Base-by-base conservation (phyloP, 2,329 filamentous ascomycete species). In the Aureobasidium sp. region DNA sequence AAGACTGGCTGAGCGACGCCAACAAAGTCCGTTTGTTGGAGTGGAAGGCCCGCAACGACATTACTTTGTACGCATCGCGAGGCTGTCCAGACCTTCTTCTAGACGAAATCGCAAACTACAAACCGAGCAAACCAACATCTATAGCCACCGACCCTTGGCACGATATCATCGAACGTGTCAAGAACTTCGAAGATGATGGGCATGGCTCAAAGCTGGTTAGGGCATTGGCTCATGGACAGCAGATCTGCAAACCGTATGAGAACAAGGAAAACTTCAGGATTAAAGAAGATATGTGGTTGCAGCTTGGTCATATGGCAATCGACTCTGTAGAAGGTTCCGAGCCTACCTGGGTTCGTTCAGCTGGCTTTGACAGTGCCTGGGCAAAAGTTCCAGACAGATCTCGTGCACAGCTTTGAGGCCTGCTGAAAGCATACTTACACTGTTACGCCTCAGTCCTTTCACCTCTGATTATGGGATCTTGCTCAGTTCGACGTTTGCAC, bases 141-240 rank as follows among this genome's bases (percentile, higher is more conserved):
- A 44, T 36, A 59, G 65, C 34, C 64, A 54, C 5, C 69, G 72
- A 71, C 61, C 67, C 68, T 45, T 80, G 78, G 81, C 73, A 73
- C 45, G 73, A 68, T 25, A 69, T 81, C 48, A 76, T 80, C 63
- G 69, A 73, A 63, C 77, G 71, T 57, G 81, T 74, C 54, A 79
- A 79, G 59, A 66, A 68, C 39, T 70, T 78, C 27, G 69, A 80
- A 0, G 92, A 96, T 66, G 91, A 97, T 72, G 91, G 92, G 0
- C 93, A 97, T 74, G 80, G 85, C 10, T 79, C 86, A 59, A 97
- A 97, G 73, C 75, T 95, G 5, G 79, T 87, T 8, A 79, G 91
- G 36, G 86, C 90, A 1, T 72, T 94, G 21, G 81, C 82, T 4
- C 74, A 91, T 67, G 90, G 84, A 1, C 79, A 87, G 70, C 70